Base-by-base conservation (phyloP, 1,284 basidiomycete species). In the Ceraceosorus bombacis region DNA sequence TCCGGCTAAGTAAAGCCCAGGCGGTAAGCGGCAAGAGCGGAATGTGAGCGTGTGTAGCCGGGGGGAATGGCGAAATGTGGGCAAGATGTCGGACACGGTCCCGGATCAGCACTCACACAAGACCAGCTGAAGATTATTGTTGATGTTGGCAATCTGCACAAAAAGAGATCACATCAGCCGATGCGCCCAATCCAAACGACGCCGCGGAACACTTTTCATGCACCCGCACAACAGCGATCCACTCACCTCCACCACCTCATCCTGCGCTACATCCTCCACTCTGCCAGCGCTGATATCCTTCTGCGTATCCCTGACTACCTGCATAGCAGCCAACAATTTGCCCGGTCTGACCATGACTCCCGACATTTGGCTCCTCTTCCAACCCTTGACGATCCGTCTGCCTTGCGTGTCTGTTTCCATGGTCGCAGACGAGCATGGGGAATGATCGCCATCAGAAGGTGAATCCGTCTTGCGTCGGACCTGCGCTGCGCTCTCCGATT, bases 361-460 rank as follows among this genome's bases (percentile, higher is more conserved):
- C 15, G 65, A 69, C 64, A 77, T 73, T 50, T 75, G 74, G 1
- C 71, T 71, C 0, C 70, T 63, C 40, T 72, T 72, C 73, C 74
- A 77, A 7, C 65, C 60, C 4, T 36, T 51, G 27, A 41, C 49
- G 46, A 36, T 27, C 27, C 3, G 27, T 27, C 27, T 27, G 27
- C 27, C 27, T 3, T 27, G 27, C 27, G 2, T 3, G 27, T 27
- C 27, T 27, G 27, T 27, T 27, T 27, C 27, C 27, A 27, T 27
- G 27, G 27, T 27, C 27, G 27, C 27, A 27, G 27, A 27, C 27
- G 27, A 27, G 27, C 27, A 27, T 27, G 27, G 2, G 3, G 27
- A 27, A 27, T 27, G 27, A 27, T 27, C 27, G 27, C 27, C 27
- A 27, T 27, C 27, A 27, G 27, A 27, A 27, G 27, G 2, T 2